phyloP scores from a whole-genome alignment of 1,284 basidiomycete species.

The Ceratobasidium sp. region DNA sequence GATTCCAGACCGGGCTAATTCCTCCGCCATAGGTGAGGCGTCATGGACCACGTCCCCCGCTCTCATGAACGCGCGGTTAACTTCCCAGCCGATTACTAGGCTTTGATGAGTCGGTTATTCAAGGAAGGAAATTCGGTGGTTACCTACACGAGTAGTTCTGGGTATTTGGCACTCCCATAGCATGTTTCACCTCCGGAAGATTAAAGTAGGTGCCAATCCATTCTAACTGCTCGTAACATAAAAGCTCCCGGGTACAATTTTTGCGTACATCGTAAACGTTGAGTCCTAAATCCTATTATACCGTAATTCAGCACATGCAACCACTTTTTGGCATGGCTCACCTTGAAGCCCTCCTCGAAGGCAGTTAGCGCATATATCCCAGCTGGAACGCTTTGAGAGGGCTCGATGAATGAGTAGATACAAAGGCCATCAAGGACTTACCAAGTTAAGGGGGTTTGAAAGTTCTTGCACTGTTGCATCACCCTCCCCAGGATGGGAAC shows the following conservation, averaged over 20 bases:
- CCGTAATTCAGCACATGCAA: background rate
- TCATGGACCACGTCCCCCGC: slow-evolving; percentile 6
- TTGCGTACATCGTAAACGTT: slow-evolving; percentile 26
- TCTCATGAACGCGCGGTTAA: slow-evolving; percentile 16
- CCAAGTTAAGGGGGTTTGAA: slow-evolving; percentile 33
- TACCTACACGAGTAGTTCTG: background rate
- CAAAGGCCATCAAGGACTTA: too few relatives aligned
- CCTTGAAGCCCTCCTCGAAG: slow-evolving; percentile 20
- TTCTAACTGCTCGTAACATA: slow-evolving; percentile 13
- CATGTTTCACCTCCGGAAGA: slow-evolving; percentile 11
- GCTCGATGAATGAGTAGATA: too few relatives aligned
- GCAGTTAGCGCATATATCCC: slow-evolving; percentile 6
- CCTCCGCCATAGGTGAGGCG: background rate
- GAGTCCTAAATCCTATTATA: slow-evolving; percentile 1
- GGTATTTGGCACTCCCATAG: slow-evolving; percentile 9
- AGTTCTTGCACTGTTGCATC: slow-evolving; percentile 20
- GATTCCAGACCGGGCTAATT: background rate
- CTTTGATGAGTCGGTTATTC: background rate
- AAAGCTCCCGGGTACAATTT: background rate
- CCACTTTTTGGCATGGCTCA: background rate
- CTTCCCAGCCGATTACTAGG: background rate
- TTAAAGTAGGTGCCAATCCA: slow-evolving; percentile 24
- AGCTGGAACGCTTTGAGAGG: slow-evolving; percentile 21
- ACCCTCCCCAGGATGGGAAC: slow-evolving; percentile 11
- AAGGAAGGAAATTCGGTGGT: background rate